A percentile compares a stretch with the other conserved stretches of the same genome.
phyloP scores from a whole-genome alignment of 768 basidiomycete genomes.

The Agaricus sinodeliciosus region DNA sequence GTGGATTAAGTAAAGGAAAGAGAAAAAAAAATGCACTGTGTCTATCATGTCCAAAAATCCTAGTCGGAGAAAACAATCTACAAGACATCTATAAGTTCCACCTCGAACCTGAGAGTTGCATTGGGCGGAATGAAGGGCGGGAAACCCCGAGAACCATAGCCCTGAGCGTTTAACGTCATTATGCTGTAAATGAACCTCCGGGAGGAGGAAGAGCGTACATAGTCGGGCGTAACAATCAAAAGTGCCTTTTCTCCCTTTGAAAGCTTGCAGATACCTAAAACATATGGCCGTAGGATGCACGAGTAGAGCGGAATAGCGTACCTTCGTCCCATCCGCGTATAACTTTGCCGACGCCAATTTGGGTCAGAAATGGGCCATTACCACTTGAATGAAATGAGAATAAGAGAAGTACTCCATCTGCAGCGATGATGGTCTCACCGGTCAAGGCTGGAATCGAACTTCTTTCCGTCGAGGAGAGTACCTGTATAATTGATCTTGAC shows the following conservation, averaged over 20 bases:
- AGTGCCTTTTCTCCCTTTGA: constrained; percentile 71
- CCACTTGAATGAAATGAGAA: not conserved
- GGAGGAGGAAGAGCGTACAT: constrained; percentile 38
- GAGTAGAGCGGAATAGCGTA: not conserved
- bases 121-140: constrained; percentile 77
- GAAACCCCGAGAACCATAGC: constrained; percentile 70
- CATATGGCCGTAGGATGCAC: not conserved
- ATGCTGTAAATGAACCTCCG: constrained; percentile 26
- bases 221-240: constrained; percentile 69
- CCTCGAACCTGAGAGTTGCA: constrained; percentile 72
- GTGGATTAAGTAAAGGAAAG: not conserved
- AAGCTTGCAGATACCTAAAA: constrained; percentile 66
- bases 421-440: constrained; percentile 40
- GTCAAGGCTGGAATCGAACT: constrained; percentile 74
- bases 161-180: constrained; percentile 16
- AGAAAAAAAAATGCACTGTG: not conserved
- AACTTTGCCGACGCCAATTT: constrained; percentile 6
- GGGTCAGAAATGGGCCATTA: constrained; percentile 4
- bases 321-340: constrained; percentile 8
- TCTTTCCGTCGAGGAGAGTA: constrained; percentile 51
- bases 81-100: constrained; percentile 67
- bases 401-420: not conserved
- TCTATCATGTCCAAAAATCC: not conserved
- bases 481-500: constrained; percentile 81
- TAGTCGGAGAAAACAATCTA: not conserved